Percentiles rank a stretch among this genome's conserved stretches.
Evolutionary conservation across 371 early-diverging fungal species (phyloP).

Genomic region (Umbelopsis sp.): DNA sequence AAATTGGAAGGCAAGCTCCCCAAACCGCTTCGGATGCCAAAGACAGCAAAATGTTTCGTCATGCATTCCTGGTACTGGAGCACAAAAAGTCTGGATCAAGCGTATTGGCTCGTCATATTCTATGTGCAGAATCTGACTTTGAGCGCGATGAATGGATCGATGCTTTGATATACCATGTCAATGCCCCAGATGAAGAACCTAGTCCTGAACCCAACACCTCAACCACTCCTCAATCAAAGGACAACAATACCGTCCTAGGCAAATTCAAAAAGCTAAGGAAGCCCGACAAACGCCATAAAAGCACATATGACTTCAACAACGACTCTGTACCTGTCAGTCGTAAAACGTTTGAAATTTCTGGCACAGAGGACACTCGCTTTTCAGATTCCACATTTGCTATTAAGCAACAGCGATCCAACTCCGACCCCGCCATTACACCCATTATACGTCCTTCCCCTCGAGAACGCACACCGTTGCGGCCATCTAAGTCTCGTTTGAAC

Average conservation of each 20-base stretch:
- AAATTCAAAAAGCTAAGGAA: conserved; percentile 14
- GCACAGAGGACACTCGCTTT: conserved; percentile 7
- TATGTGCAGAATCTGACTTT: conserved; percentile 86
- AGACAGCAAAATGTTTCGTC: conserved; percentile 68
- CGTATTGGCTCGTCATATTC: conserved; percentile 71
- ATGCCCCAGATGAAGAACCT: conserved; percentile 32
- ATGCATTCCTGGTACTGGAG: conserved; percentile 82
- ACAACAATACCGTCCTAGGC: neutral
- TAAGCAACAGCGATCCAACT: conserved; percentile 10
- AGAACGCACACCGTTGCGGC: neutral
- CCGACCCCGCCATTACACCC: conserved; percentile 3
- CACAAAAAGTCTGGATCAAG: conserved; percentile 65
- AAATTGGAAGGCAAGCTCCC: conserved; percentile 43
- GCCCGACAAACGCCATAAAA: conserved; percentile 17
- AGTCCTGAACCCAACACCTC: conserved; percentile 22
- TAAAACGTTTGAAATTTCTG: conserved; percentile 4
- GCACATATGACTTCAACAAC: neutral
- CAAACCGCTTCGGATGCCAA: conserved; percentile 23
- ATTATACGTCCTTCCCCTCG: neutral
- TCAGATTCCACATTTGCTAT: neutral
- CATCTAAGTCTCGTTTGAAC: neutral
- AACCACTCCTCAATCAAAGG: neutral
- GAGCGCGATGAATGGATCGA: conserved; percentile 92
- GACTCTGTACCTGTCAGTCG: conserved; percentile 8
- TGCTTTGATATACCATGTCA: conserved; percentile 59